Base-by-base conservation (phyloP, 768 basidiomycete genomes). In the Imleria badia region DNA sequence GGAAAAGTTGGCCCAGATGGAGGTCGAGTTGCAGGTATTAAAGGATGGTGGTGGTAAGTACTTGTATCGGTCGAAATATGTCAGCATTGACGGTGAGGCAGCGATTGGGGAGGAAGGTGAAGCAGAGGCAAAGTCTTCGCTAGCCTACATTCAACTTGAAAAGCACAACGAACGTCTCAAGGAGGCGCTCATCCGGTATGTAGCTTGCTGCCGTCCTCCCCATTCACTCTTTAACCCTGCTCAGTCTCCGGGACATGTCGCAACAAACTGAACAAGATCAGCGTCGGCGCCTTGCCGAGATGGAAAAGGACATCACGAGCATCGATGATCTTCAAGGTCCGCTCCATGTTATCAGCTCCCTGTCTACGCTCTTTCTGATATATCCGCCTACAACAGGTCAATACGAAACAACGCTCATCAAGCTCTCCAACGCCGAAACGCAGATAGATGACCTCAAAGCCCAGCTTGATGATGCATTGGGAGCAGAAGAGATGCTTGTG, bases 81-180 rank as follows among this genome's bases (percentile, higher is more conserved):
- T 35, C 22, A 8, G 14, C 17, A 11, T 51, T 63, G 43, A 68
- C 46, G 30, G 17, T 14, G n/a, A 9, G 26, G 9, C 38, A 71
- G 69, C 45, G 17, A 19, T 31, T 14, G 71, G 60, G 15, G 72
- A 69, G 29, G 73, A 65, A 34, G 66, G 60, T 12, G 67, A 72
- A 17, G 65, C 66, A 5, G 72, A 61, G 29, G 73, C 74, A 7
- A 86, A 85, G 63, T 76, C 79, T 59, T 83, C 87, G 5, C 62
- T 90, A 56, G 83, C 83, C 29, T 84, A 86, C 69, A 79, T 89
- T 17, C 96, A 98, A 66, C 83, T 99, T 1, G 95, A 98, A 75
- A 97, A 92, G 69, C 96, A 98, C 66, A 99, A 98, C 58, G 93
- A 94, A 65, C 76, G 97, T 15, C 74, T 99, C 51, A 98, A 97